Percentiles rank a stretch among this genome's conserved stretches.
Conservation (phyloP, 768 basidiomycete species). For the Boletus reticuloceps region DNA sequence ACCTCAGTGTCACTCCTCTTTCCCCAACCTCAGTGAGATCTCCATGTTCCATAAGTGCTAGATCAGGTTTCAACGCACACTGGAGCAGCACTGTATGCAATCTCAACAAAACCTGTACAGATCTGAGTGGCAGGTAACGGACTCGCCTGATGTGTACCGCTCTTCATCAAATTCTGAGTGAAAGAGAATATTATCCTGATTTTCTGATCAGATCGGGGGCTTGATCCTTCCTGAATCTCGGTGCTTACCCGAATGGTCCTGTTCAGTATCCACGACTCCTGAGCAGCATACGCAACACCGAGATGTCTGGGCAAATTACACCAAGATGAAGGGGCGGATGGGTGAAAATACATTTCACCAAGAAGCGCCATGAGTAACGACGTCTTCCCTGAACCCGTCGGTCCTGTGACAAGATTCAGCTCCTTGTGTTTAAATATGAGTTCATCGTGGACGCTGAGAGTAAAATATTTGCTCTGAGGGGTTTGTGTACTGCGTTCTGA, state of each 20-base stretch:
- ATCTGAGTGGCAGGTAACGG: not conserved
- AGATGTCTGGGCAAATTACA: conserved; percentile 63
- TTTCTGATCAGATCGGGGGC: not conserved
- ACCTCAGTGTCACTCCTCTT: conserved; percentile 57
- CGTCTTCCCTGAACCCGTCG: conserved; percentile 62
- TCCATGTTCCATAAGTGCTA: conserved; percentile 50
- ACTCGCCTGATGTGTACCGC: conserved; percentile 6
- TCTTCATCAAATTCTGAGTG: conserved; percentile 2
- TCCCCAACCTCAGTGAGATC: conserved; percentile 72
- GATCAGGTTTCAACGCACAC: conserved; percentile 42
- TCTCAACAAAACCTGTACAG: not conserved
- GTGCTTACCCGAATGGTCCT: conserved; percentile 57
- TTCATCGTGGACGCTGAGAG: conserved; percentile 49
- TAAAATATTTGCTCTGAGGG: conserved; percentile 38
- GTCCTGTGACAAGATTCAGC: conserved; percentile 59
- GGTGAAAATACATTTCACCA: conserved; percentile 62
- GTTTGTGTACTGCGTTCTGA: not conserved
- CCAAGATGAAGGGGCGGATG: conserved; percentile 51
- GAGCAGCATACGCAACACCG: conserved; percentile 77
- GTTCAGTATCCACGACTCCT: conserved; percentile 84
- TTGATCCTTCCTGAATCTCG: too few relatives aligned
- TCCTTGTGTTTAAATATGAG: conserved; percentile 48
- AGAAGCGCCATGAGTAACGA: conserved; percentile 63
- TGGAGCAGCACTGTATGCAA: conserved; percentile 31
- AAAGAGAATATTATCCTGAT: conserved; percentile 11